phyloP scores from a whole-genome alignment of 2,329 filamentous ascomycete genomes.

The Uncinocarpus reesii region DNA sequence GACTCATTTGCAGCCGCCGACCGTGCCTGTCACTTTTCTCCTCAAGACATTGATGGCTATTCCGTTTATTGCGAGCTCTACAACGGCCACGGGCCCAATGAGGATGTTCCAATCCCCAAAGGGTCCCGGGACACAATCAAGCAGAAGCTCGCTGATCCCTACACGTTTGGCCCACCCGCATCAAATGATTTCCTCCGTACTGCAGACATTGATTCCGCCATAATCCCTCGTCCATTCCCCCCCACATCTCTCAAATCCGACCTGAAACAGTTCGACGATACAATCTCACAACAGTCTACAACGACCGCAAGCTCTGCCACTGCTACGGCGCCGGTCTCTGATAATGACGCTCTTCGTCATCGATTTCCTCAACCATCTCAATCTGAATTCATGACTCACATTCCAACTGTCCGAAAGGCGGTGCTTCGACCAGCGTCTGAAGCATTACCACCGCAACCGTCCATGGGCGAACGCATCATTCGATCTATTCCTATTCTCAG shows the following conservation, averaged over 20 bases:
- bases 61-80: slow-evolving; percentile 63
- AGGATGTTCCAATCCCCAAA: slow-evolving; percentile 54
- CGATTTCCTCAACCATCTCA: slow-evolving; percentile 30
- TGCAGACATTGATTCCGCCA: slow-evolving; percentile 27
- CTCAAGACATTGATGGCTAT: slow-evolving; percentile 60
- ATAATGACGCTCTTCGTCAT: slow-evolving; percentile 22
- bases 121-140: slow-evolving; percentile 24
- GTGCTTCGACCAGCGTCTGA: slow-evolving; percentile 58
- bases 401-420: slow-evolving; percentile 56
- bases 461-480: slow-evolving; percentile 53
- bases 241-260: slow-evolving; percentile 26
- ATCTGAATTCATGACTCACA: slow-evolving; percentile 44
- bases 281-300: slow-evolving; percentile 29
- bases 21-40: slow-evolving; percentile 57
- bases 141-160: slow-evolving; percentile 22
- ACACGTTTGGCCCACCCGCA: slow-evolving; percentile 29
- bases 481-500: slow-evolving; percentile 58
- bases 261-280: slow-evolving; percentile 20
- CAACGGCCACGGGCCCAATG: slow-evolving; percentile 51
- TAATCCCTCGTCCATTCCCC: slow-evolving; percentile 33
- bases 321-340: slow-evolving; percentile 23
- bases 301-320: slow-evolving; percentile 37
- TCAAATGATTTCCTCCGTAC: slow-evolving; percentile 28
- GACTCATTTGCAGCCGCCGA: slow-evolving; percentile 63
- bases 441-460: slow-evolving; percentile 59